Base-by-base conservation (phyloP, 164 flowering plant species). In the Liriodendron chinense region DNA sequence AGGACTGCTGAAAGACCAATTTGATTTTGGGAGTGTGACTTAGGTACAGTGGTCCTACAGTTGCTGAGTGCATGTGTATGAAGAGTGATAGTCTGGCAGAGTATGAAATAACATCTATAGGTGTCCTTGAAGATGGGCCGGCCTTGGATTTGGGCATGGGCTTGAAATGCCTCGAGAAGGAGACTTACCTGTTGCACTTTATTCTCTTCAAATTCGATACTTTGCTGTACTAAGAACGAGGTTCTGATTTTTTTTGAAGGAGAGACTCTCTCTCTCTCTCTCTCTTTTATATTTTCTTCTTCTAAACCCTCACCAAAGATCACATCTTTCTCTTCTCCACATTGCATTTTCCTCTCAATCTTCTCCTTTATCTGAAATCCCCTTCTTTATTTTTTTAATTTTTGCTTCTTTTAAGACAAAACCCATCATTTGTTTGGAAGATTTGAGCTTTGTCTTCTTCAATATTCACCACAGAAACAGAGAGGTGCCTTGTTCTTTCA, bases 191-290 rank as follows among this genome's bases (percentile, higher is more conserved):
- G 26, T 34, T 77, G 80, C 92, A 82, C 97, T 94, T 92, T 92
- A 89, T 90, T 89, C 91, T 89, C 91, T 86, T 89, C 92, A 91
- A 89, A 87, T 86, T 86, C 86, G 82, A 85, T 83, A 82, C 90
- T 82, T 89, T 89, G 90, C 80, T 83, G 90, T 87, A 79, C 90
- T 78, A 79, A 78, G 87, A 86, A 87, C 90, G 91, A 89, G 92
- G 90, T 83, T 80, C 75, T 75, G 80, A 79, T 53, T 53, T 8
- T 53, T 16, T 26, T 18, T 47, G 81, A 67, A 71, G 72, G 72
- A 68, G 70, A 74, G 22, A 24, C 77, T 76, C 59, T 70, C 78
- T 75, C 80, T 80, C 73, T 79, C 77, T 75, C 78, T 75, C 72
- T 76, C 68, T 78, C 72, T 78, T 84, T 87, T 87, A 87, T 65